These are phyloP conservation scores for Allium fistulosum DNA, from an alignment of 106 monocot genomes.

Conservation along the genomic window DNA sequence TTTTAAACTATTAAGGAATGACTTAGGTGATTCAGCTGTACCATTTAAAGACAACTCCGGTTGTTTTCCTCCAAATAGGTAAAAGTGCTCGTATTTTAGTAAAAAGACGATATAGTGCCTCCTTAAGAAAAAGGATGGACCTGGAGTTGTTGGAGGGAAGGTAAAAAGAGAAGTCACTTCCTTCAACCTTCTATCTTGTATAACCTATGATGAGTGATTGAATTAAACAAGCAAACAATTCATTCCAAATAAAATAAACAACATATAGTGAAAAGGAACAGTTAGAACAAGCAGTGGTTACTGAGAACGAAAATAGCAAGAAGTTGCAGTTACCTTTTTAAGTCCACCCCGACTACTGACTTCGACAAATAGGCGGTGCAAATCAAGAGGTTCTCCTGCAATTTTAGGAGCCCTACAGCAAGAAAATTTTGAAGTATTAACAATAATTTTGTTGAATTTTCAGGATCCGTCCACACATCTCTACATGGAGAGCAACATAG, in stretches of 20 bases:
- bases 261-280: slow-evolving; percentile 5
- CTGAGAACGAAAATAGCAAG: not conserved
- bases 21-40: not conserved
- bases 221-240: slow-evolving; percentile 32
- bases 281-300: slow-evolving; percentile 40
- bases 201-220: slow-evolving; percentile 11
- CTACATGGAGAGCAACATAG: too few species aligned
- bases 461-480: too few species aligned
- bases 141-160: slow-evolving; percentile 19
- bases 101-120: slow-evolving; percentile 17
- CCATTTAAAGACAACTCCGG: slow-evolving; percentile 6
- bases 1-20: too few species aligned
- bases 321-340: slow-evolving; percentile 16
- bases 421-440: too few species aligned
- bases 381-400: slow-evolving; percentile 21
- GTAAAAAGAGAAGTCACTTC: slow-evolving; percentile 16
- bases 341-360: slow-evolving; percentile 23
- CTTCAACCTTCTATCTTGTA: slow-evolving; percentile 16
- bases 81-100: slow-evolving; percentile 18
- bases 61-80: slow-evolving; percentile 6
- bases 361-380: slow-evolving; percentile 26
- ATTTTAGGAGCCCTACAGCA: slow-evolving; percentile 16
- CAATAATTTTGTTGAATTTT: too few species aligned
- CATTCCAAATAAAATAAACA: not conserved
- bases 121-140: slow-evolving; percentile 17